phyloP scores from a whole-genome alignment of 192 early-diverging fungal genomes.

The Coemansia sp. region DNA sequence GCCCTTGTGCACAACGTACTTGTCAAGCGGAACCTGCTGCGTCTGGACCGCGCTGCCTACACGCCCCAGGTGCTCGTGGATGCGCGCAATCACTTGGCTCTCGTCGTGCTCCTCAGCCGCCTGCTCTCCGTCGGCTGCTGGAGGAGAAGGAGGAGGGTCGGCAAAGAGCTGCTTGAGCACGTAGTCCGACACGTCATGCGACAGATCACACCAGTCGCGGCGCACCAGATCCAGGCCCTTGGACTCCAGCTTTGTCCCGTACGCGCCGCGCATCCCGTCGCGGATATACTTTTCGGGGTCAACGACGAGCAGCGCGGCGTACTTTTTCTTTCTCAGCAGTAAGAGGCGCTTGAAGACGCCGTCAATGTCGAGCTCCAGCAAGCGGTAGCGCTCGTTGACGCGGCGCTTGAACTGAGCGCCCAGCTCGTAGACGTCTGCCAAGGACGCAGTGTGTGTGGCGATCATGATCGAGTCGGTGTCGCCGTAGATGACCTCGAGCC shows the following conservation, averaged over 20 bases:
- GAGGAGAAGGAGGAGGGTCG: slow-evolving; percentile 26
- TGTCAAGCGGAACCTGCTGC: slow-evolving; percentile 70
- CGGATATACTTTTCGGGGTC: slow-evolving; percentile 56
- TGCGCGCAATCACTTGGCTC: slow-evolving; percentile 71
- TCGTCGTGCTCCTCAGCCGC: slow-evolving; percentile 48
- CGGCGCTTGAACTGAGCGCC: slow-evolving; percentile 78
- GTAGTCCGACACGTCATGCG: slow-evolving; percentile 82
- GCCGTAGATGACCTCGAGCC: slow-evolving; percentile 96
- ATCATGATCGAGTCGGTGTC: slow-evolving; percentile 99
- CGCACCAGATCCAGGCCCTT: slow-evolving; percentile 96
- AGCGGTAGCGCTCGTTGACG: slow-evolving; percentile 89
- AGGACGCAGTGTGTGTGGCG: slow-evolving; percentile 72
- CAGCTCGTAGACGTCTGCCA: slow-evolving; percentile 73
- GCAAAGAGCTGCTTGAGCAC: slow-evolving; percentile 65
- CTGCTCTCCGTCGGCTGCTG: not conserved
- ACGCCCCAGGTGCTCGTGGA: slow-evolving; percentile 70
- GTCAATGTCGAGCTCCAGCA: slow-evolving; percentile 97
- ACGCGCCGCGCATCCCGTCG: not conserved
- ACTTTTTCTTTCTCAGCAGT: slow-evolving; percentile 97
- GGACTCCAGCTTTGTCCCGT: slow-evolving; percentile 63
- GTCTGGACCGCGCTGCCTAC: slow-evolving; percentile 72
- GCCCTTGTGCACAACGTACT: slow-evolving; percentile 91
- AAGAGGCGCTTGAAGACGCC: slow-evolving; percentile 87
- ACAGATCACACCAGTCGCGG: slow-evolving; percentile 95
- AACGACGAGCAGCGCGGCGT: slow-evolving; percentile 77